phyloP scores from a whole-genome alignment of 202 grass and related monocot species.

The Dendrocalamus latiflorus region DNA sequence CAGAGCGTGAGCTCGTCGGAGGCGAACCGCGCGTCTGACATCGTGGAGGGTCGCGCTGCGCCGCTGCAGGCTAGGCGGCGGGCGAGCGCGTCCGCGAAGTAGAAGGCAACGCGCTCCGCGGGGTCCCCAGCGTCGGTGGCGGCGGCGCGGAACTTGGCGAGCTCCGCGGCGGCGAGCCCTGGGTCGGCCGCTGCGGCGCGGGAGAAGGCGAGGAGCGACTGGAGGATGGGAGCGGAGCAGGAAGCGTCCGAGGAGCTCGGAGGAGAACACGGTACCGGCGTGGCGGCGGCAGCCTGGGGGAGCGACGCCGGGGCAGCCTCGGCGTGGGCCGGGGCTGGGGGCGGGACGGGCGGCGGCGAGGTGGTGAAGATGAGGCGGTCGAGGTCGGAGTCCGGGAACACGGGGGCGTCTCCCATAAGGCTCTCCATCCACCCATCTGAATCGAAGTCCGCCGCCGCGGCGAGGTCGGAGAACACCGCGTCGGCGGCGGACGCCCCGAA shows the following conservation, averaged over 20 bases:
- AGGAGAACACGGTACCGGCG: slow-evolving; percentile 36
- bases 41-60: neutral
- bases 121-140: slow-evolving; percentile 63
- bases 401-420: no score
- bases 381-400: no score
- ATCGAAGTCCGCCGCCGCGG: slow-evolving; percentile 67
- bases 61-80: slow-evolving; percentile 30
- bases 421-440: slow-evolving; percentile 96
- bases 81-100: slow-evolving; percentile 77
- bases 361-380: no score
- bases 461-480: slow-evolving; percentile 60
- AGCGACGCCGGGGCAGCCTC: slow-evolving; percentile 1
- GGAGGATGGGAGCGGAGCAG: slow-evolving; percentile 53
- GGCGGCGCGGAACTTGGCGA: slow-evolving; percentile 50
- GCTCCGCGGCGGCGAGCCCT: slow-evolving; percentile 52
- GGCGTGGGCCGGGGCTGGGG: no score
- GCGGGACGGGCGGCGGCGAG: no score
- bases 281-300: neutral
- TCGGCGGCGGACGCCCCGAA: slow-evolving; percentile 41
- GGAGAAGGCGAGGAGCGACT: slow-evolving; percentile 62
- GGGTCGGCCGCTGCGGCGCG: slow-evolving; percentile 42
- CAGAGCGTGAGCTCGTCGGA: slow-evolving; percentile 83
- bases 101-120: slow-evolving; percentile 79
- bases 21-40: slow-evolving; percentile 20
- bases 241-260: slow-evolving; percentile 24